Base-by-base conservation (phyloP, 805 yeast genomes). In the Ogataea paraovalis region DNA sequence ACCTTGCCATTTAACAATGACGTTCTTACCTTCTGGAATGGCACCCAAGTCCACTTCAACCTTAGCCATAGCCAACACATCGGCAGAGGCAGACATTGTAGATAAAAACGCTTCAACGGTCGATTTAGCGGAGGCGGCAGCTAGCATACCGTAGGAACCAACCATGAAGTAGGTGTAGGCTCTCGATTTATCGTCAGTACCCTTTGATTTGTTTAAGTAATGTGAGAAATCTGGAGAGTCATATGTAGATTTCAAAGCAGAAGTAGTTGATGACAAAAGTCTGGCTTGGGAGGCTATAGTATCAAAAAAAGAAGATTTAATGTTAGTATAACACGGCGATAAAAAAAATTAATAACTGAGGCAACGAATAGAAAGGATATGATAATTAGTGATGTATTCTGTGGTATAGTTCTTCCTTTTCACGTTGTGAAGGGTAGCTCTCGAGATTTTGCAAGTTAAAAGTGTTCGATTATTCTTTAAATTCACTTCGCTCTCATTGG, bases 1-100 rank as follows among this genome's bases (percentile, higher is more conserved):
- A 75, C 99, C 99, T 75, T 95, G 97, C 99, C 99, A 94, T 76
- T 94, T 94, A 60, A 94, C 96, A 66, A 94, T 88, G 56, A 94
- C 95, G 73, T 94, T 94, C 79, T 92, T 92, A 73, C 98, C 98
- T 70, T 85, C 89, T 64, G 99, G 99, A 57, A 94, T 89, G 54
- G 88, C 86, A 48, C 85, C 82, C 64, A 94, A 83, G 69, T 87
- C 91, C 60, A 94, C 97, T 78, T 94, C 99, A 63, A 92, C 97
- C 78, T 94, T 94, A 62, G 99, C 99, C 96, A 94, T 85, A 53
- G 99, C 99, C 75, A 94, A 81, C 51, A 94, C 96, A 78, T 94
- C 99, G 56, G 97, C 96, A 52, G 99, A 91, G 32, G 99, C 99
- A 58, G 96, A 82, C 96, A 91, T 85, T 57, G 97, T 80, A 51